phyloP scores from a whole-genome alignment of 2,329 filamentous ascomycete genomes.

The Colletotrichum sp. region DNA sequence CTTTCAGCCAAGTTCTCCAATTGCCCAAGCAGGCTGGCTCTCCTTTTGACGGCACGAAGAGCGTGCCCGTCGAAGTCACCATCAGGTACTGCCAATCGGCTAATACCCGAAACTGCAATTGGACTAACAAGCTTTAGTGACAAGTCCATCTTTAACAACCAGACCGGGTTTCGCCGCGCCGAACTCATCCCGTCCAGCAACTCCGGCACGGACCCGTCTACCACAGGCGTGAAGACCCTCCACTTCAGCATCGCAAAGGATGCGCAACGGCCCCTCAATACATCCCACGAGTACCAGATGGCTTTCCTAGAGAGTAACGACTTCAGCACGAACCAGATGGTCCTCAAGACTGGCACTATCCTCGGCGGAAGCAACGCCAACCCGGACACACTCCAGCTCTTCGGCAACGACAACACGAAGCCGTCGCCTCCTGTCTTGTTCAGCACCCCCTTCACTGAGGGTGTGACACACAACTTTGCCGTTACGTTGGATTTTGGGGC shows the following conservation, averaged over 20 bases:
- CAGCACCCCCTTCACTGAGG: conserved; percentile 51
- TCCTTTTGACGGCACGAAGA: conserved; percentile 47
- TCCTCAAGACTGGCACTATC: conserved; percentile 60
- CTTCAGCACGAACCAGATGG: conserved; percentile 56
- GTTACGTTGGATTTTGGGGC: conserved; percentile 60
- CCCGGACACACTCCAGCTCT: conserved; percentile 49
- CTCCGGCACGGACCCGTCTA: conserved; percentile 54
- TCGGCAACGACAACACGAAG: conserved; percentile 50
- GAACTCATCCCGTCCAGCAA: conserved; percentile 59
- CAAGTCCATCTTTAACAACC: conserved; percentile 63
- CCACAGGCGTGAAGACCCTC: conserved; percentile 61
- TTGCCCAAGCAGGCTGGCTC: conserved; percentile 41
- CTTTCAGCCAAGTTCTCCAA: conserved; percentile 55
- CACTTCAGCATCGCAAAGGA: conserved; percentile 66
- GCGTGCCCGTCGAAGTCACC: conserved; percentile 56
- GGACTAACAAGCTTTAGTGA: conserved; percentile 39
- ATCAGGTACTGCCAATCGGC: conserved; percentile 33
- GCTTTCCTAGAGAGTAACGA: conserved; percentile 52
- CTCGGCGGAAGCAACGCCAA: conserved; percentile 40
- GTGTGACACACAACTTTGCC: conserved; percentile 67
- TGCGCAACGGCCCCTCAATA: conserved; percentile 54
- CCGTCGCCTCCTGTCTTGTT: conserved; percentile 48
- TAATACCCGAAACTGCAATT: not conserved
- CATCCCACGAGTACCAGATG: conserved; percentile 66
- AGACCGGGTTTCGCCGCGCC: conserved; percentile 65